Evolutionary conservation across 2,329 filamentous ascomycete genomes (phyloP), one percentile per base, ranked within the genome.

Genomic region (Pseudocercospora vitis): DNA sequence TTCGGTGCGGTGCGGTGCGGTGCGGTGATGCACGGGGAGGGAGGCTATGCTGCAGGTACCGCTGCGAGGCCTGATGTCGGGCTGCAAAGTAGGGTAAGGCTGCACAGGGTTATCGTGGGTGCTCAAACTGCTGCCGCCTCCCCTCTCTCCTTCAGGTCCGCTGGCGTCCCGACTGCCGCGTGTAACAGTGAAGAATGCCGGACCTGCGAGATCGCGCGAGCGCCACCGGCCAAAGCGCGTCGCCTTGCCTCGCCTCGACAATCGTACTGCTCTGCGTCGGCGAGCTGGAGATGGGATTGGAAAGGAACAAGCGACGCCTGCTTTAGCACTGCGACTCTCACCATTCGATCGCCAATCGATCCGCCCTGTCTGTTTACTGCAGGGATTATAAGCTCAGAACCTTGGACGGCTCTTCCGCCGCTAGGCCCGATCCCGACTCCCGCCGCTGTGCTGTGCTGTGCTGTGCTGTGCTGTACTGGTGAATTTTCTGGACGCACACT

Each of bases 31-130:
- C 14, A 4, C n/a, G n/a, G n/a, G 24, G n/a, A 19, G 19, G 21
- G n/a, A 45, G 12, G 12, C 24, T 16, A 8, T 31, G 44, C 44
- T 47, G 44, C 44, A 47, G 44, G 44, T 31, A 47, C 28, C 26
- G 37, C 37, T 12, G 37, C 21, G 31, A 29, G 31, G 44, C 49
- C 39, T 55, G 29, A 37, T n/a, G n/a, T 40, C 37, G 35, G 35
- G 26, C 26, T 29, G 26, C n/a, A n/a, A 29, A 11, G 26, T 29
- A 11, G 26, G 26, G 11, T 29, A 29, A 29, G 6, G 26, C 6
- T 29, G 26, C 26, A 29, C 26, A 29, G 26, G 26, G 26, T 29
- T 29, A n/a, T n/a, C n/a, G n/a, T n/a, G n/a, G n/a, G n/a, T n/a
- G n/a, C n/a, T n/a, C n/a, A n/a, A n/a, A n/a, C 37, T 53, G 29